A percentile compares a stretch with the other conserved stretches of the same genome.
Evolutionary conservation across 441 rosid genomes (phyloP).

Genomic region (Eutrema salsugineum): DNA sequence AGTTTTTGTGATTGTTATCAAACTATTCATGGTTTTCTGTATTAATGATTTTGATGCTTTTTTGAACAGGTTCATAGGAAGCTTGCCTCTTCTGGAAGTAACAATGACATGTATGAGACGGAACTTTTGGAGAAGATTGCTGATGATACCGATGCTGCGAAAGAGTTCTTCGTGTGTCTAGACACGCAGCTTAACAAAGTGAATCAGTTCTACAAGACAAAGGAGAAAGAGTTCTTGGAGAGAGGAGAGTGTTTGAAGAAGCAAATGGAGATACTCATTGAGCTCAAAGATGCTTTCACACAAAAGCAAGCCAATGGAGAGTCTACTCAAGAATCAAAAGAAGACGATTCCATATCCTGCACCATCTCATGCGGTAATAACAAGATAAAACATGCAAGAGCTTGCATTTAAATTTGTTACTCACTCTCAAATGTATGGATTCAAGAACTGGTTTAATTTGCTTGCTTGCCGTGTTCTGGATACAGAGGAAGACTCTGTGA

Average conservation of each 20-base stretch:
- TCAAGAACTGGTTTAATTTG: neutral
- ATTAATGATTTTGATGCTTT: constrained; percentile 8
- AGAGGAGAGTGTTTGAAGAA: constrained; percentile 82
- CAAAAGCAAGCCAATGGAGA: constrained; percentile 45
- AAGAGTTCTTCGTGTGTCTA: constrained; percentile 74
- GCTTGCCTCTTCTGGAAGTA: constrained; percentile 68
- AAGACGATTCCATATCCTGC: constrained; percentile 75
- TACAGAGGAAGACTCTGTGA: constrained; percentile 70
- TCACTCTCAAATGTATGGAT: neutral
- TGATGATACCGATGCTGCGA: constrained; percentile 67
- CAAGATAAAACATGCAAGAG: neutral
- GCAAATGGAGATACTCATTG: constrained; percentile 80
- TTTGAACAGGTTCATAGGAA: constrained; percentile 71
- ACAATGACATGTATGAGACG: constrained; percentile 77
- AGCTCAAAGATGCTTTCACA: constrained; percentile 59
- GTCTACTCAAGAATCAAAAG: constrained; percentile 50
- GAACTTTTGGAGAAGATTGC: constrained; percentile 79
- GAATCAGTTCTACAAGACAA: constrained; percentile 73
- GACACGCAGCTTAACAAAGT: constrained; percentile 92
- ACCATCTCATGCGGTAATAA: constrained; percentile 68
- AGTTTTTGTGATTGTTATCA: neutral
- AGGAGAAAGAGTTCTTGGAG: constrained; percentile 91
- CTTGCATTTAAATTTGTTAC: neutral
- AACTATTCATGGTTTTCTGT: neutral
- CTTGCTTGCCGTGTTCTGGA: constrained; percentile 13